phyloP scores from a whole-genome alignment of 1,139 yeast species.

The Debaryomycetaceae sp. region DNA sequence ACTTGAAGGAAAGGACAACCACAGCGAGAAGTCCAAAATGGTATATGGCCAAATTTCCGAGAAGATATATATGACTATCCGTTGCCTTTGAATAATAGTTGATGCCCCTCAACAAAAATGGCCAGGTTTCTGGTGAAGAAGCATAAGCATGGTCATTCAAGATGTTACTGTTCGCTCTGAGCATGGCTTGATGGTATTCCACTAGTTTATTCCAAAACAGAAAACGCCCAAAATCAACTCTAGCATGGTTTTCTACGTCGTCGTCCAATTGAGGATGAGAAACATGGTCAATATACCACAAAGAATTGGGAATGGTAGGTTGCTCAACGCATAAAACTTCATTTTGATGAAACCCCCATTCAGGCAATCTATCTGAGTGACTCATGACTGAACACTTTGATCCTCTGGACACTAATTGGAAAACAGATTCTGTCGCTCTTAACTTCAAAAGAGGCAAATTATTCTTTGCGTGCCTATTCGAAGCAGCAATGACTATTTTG shows the following conservation, averaged over 20 bases:
- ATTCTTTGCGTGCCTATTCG: conserved; percentile 22
- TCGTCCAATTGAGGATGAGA: conserved; percentile 46
- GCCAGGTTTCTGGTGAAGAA: conserved; percentile 40
- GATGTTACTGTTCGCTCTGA: conserved; percentile 23
- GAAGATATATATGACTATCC: conserved; percentile 30
- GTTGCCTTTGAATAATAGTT: conserved; percentile 25
- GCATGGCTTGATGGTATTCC: conserved; percentile 37
- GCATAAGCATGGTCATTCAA: conserved; percentile 25
- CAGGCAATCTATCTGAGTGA: conserved; percentile 60
- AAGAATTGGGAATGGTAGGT: conserved; percentile 56
- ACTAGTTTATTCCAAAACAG: conserved; percentile 27
- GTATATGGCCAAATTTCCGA: conserved; percentile 38
- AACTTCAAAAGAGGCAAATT: conserved; percentile 38
- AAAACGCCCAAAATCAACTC: conserved; percentile 21
- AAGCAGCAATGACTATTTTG: conserved; percentile 35
- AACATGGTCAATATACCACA: conserved; percentile 65
- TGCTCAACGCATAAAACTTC: conserved; percentile 73
- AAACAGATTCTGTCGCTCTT: conserved; percentile 51
- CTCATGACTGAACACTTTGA: conserved; percentile 59
- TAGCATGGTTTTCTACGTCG: conserved; percentile 20
- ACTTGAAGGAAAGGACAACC: conserved; percentile 16
- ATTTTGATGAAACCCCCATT: conserved; percentile 67
- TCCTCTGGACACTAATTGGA: conserved; percentile 59
- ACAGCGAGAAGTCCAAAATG: conserved; percentile 22
- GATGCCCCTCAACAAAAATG: conserved; percentile 32